phyloP scores from a whole-genome alignment of 805 yeast species.

The Candida sakaeoensis region DNA sequence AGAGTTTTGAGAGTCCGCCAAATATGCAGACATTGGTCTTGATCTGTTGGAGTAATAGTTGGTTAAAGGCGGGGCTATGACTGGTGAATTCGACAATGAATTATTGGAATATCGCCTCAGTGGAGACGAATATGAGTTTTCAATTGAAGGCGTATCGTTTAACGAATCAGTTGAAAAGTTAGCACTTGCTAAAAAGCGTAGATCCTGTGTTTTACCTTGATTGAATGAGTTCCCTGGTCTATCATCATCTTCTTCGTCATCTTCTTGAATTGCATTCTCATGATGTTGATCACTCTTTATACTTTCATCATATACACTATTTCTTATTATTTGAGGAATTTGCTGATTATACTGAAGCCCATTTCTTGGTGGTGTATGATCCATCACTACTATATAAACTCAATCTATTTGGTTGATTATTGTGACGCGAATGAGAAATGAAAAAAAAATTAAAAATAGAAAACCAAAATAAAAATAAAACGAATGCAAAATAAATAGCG shows the following conservation, averaged over 20 bases:
- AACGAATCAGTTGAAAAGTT: slow-evolving; percentile 39
- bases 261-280: slow-evolving; percentile 2
- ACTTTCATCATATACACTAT: neutral
- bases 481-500: neutral
- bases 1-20: slow-evolving; percentile 24
- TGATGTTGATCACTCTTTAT: no score
- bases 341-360: neutral
- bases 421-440: neutral
- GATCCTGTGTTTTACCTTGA: slow-evolving; percentile 16
- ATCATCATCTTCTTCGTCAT: neutral
- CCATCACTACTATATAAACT: neutral
- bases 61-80: slow-evolving; percentile 13
- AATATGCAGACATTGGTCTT: slow-evolving; percentile 36
- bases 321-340: neutral
- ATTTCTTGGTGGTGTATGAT: neutral
- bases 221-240: neutral
- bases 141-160: neutral
- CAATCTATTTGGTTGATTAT: neutral
- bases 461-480: neutral
- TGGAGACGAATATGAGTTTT: neutral
- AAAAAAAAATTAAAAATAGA: neutral
- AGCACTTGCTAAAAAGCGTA: slow-evolving; percentile 32
- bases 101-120: slow-evolving; percentile 19
- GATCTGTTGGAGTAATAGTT: slow-evolving; percentile 14
- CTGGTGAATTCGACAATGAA: slow-evolving; percentile 20